These are phyloP conservation scores for Auriscalpium microsporum DNA, from an alignment of 768 basidiomycete species.

Conservation along the genomic window DNA sequence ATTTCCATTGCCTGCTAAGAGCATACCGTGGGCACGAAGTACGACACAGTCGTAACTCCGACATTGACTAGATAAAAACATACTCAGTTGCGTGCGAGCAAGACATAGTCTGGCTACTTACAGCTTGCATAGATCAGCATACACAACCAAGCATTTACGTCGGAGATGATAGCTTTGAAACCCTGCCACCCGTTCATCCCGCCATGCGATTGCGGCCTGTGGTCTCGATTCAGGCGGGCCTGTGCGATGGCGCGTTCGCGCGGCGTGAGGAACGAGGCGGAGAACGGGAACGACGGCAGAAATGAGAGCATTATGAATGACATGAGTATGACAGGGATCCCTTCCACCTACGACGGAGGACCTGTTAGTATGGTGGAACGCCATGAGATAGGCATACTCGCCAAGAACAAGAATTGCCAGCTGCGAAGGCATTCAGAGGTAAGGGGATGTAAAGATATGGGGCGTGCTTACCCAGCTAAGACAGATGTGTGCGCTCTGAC, in stretches of 20 bases:
- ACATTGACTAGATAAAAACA: background rate
- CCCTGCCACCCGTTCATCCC: constrained; percentile 50
- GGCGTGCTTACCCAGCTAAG: constrained; percentile 27
- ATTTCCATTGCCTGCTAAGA: too few species aligned
- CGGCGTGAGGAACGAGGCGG: constrained; percentile 41
- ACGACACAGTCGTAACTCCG: background rate
- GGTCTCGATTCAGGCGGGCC: constrained; percentile 46
- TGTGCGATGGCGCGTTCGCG: constrained; percentile 49
- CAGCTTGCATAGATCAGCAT: constrained; percentile 46
- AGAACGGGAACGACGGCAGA: constrained; percentile 49
- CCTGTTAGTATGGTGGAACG: background rate
- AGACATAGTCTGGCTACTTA: constrained; percentile 18
- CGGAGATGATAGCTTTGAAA: constrained; percentile 42
- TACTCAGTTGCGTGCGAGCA: background rate
- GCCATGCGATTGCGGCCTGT: constrained; percentile 49
- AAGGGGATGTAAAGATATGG: too few species aligned
- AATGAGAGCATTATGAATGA: constrained; percentile 38
- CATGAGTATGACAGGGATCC: constrained; percentile 48
- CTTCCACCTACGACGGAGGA: constrained; percentile 35
- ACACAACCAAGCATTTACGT: constrained; percentile 45
- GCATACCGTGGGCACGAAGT: background rate
- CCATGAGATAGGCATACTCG: constrained; percentile 16
- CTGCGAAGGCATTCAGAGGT: constrained; percentile 21
- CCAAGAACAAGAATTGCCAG: constrained; percentile 55
- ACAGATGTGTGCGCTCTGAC: constrained; percentile 42